Percentiles rank a stretch among this genome's conserved stretches.
These are phyloP conservation scores for Arthrobotrys iridis DNA, from an alignment of 2,329 filamentous ascomycete genomes.

Conservation along the genomic window DNA sequence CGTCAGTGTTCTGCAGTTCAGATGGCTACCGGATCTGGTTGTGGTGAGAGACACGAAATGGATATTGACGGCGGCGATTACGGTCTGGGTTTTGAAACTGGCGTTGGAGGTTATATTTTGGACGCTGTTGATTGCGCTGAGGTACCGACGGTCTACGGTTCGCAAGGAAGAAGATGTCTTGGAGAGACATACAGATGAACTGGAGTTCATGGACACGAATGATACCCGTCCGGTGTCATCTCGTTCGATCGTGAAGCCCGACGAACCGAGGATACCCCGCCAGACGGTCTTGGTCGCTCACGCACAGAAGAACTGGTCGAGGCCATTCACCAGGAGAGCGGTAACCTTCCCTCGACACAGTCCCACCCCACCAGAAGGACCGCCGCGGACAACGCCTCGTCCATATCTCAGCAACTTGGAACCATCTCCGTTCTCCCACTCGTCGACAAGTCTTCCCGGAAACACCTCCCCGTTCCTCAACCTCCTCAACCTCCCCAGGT, in stretches of 20 bases:
- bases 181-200: constrained; percentile 4
- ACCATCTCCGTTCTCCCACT: constrained; percentile 45
- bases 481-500: constrained; percentile 43
- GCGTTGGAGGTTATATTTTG: constrained; percentile 47
- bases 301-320: constrained; percentile 39
- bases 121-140: constrained; percentile 35
- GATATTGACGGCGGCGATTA: constrained; percentile 46
- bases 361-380: constrained; percentile 14
- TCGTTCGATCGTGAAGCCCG: constrained; percentile 18
- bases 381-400: constrained; percentile 32
- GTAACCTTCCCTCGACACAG: not conserved
- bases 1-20: constrained; percentile 42
- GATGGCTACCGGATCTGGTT: constrained; percentile 37
- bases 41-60: constrained; percentile 42
- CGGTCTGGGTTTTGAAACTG: constrained; percentile 41
- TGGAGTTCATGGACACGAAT: not conserved
- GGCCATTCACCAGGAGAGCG: constrained; percentile 28
- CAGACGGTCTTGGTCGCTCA: constrained; percentile 33
- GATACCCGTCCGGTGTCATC: constrained; percentile 13
- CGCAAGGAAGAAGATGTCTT: constrained; percentile 27
- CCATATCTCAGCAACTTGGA: constrained; percentile 18
- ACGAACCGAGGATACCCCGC: constrained; percentile 4
- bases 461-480: constrained; percentile 41
- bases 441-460: constrained; percentile 6
- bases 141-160: constrained; percentile 21